Base-by-base conservation (phyloP, 2,329 filamentous ascomycete species). In the Alternaria alternata region DNA sequence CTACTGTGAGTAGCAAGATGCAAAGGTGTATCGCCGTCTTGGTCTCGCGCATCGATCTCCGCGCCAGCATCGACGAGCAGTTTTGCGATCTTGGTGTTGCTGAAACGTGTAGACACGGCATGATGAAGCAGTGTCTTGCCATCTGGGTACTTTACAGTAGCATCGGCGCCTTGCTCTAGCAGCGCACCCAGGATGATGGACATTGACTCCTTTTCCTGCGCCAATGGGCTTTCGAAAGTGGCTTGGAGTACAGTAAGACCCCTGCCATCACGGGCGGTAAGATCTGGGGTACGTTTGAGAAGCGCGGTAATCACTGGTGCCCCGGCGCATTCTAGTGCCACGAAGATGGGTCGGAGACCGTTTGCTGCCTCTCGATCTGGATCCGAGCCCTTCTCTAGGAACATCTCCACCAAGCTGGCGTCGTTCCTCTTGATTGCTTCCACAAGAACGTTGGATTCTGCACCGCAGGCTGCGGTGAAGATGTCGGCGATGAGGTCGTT, bases 401-500 rank as follows among this genome's bases (percentile, higher is more conserved):
- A 71, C 68, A 75, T 71, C 46, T 71, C 67, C 1, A 73, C 74
- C 18, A 78, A 47, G 14, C 57, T 53, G 1, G 57, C 47, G 48
- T 77, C 72, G 22, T 74, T 58, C 41, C 63, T 67, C 58, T 75
- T 75, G 59, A 78, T 73, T 0, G 73, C 71, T 41, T 75, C 75
- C 3, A 78, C 59, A 24, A 78, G 58, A 1, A 75, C 66, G 1
- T 73, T 76, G 1, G 74, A 76, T 43, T 76, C 72, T 2, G 74
- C 64, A 43, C 74, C 72, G 42, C 74, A 77, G 5, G 72, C 69
- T n/a, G 74, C 70, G 6, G 70, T 61, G 55, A 77, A 76, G 5
- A 76, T 68, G 41, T 74, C 69, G 8, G 73, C 69, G 36, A 78
- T 72, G 9, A 77, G 58, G n/a, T 76, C 74, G 39, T 75, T 74